Base-by-base conservation (phyloP, 1,284 basidiomycete genomes). In the Tilletia setariae region DNA sequence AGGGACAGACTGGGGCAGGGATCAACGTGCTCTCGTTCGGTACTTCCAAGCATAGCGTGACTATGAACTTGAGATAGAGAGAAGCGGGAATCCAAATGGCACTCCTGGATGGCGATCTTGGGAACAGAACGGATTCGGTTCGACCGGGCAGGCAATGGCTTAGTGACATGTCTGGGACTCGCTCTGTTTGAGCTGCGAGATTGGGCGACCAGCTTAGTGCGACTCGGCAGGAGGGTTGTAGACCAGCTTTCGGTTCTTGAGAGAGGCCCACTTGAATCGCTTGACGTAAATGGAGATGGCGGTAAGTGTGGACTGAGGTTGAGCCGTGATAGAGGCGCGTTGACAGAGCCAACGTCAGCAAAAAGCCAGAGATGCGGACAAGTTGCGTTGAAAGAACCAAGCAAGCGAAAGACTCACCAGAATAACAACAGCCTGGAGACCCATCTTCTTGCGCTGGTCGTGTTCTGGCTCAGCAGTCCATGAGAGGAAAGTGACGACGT, bases 371-470 rank as follows among this genome's bases (percentile, higher is more conserved):
- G 72, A 72, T 19, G 19, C 43, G 19, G 11, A 9, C 43, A 23
- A 16, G 46, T 6, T 11, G 35, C 11, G 6, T 40, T 40, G 35
- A 4, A 40, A 40, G 35, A 40, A 40, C 3, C 6, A 63, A 76
- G 75, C 71, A 76, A 71, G 43, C 21, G 30, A 13, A 13, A 64
- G 44, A 25, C 23, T n/a, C 11, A 47, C 64, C 19, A 79, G 70
- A 23, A 82, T 72, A 49, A 77, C 76, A 9, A 80, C 59, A 44
- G 76, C 77, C 81, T 79, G 81, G 83, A 98, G 86, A 76, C 95
- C 94, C 82, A 90, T 90, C 87, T 93, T 93, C 88, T 99, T 98
- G 82, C 96, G 88, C 83, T 94, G 90, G 83, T 99, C 96, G 83
- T 95, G 92, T 85, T 99, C 96, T 32, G 96, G 96, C 85, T 98